Evolutionary conservation across 441 rosid genomes (phyloP).

Genomic region (Eutrema salsugineum): DNA sequence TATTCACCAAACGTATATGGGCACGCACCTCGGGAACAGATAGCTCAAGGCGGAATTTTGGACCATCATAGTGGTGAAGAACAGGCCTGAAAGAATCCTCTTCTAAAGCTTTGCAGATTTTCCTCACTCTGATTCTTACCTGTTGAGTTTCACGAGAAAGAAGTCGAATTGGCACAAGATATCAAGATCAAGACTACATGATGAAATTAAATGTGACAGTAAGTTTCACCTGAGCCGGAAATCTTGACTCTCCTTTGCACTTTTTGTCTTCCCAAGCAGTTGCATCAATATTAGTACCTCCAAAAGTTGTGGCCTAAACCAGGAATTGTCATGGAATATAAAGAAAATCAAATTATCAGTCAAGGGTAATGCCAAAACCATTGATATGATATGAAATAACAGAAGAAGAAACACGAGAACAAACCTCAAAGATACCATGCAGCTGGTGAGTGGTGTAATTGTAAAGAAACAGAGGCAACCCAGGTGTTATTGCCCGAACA

Average conservation of each 20-base stretch:
- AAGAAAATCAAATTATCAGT: neutral
- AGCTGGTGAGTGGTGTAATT: constrained; percentile 98
- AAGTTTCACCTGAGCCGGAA: constrained; percentile 88
- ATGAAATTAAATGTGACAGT: neutral
- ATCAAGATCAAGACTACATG: neutral
- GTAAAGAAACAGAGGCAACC: constrained; percentile 93
- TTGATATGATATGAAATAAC: neutral
- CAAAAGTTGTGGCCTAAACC: constrained; percentile 84
- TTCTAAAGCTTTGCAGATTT: constrained; percentile 91
- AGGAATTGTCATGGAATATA: neutral
- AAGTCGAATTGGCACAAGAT: neutral
- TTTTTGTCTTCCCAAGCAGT: constrained; percentile 99
- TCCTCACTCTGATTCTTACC: constrained; percentile 85
- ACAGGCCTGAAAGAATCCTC: constrained; percentile 98
- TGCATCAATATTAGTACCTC: constrained; percentile 96
- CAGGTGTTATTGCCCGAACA: constrained; percentile 95
- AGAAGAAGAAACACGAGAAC: constrained; percentile 13
- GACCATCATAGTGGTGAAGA: constrained; percentile 96
- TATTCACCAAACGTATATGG: neutral
- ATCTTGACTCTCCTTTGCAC: constrained; percentile 98
- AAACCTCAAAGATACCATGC: constrained; percentile 98
- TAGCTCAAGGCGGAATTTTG: constrained; percentile 95
- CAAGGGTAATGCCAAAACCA: neutral
- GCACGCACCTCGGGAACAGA: constrained; percentile 88
- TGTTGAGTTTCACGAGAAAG: constrained; percentile 14